Conservation (phyloP, 441 rosid species). For the Croton setiger region DNA sequence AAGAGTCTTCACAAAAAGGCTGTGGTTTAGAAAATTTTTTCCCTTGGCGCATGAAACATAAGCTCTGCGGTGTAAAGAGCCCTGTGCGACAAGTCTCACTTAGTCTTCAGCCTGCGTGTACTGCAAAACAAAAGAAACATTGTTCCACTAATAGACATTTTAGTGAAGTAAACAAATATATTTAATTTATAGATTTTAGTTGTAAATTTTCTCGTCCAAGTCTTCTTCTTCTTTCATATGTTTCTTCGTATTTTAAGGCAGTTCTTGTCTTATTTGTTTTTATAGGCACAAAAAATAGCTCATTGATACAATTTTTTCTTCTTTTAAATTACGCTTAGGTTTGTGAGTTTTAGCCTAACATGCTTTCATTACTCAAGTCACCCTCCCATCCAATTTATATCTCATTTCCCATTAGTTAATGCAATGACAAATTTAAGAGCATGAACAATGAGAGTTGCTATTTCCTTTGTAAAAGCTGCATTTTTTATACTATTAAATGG, state of each 20-base stretch:
- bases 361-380: too few relatives aligned
- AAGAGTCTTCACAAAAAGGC: slow-evolving; percentile 44
- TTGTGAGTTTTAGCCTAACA: too few relatives aligned
- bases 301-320: too few relatives aligned
- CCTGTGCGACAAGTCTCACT: slow-evolving; percentile 24
- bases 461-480: too few relatives aligned
- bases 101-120: slow-evolving; percentile 7
- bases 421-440: too few relatives aligned
- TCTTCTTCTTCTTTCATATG: background rate
- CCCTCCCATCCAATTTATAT: too few relatives aligned
- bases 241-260: background rate
- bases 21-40: slow-evolving; percentile 66
- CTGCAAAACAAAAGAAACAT: slow-evolving; percentile 24
- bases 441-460: too few relatives aligned
- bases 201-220: background rate
- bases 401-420: too few relatives aligned
- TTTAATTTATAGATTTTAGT: background rate
- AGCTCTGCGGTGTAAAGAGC: slow-evolving; percentile 54
- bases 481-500: too few relatives aligned
- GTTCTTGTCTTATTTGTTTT: too few relatives aligned
- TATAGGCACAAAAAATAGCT: too few relatives aligned
- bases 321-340: too few relatives aligned
- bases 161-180: slow-evolving; percentile 21
- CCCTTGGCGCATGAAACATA: slow-evolving; percentile 72
- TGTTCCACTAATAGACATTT: slow-evolving; percentile 13